Conservation (phyloP, 2,329 filamentous ascomycete genomes). For the Polychaeton citri region DNA sequence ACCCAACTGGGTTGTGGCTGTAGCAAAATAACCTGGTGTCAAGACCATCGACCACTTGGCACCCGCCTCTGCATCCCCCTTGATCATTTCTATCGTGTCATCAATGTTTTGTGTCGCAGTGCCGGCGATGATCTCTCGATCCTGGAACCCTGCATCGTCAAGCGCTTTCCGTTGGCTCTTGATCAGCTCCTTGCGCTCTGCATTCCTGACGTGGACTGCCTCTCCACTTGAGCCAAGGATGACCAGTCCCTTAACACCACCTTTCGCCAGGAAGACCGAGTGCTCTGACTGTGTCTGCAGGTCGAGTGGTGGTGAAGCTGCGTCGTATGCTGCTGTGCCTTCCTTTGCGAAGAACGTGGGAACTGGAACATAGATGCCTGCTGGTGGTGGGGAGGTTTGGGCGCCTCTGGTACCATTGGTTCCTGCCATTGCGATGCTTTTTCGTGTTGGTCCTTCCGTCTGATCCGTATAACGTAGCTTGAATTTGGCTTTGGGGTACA, state of each 20-base stretch:
- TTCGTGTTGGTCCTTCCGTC: no score
- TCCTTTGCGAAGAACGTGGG: slow-evolving; percentile 51
- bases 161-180: slow-evolving; percentile 43
- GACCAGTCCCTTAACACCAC: slow-evolving; percentile 48
- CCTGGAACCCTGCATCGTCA: slow-evolving; percentile 40
- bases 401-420: background rate
- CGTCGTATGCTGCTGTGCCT: slow-evolving; percentile 27
- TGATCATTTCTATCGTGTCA: slow-evolving; percentile 46
- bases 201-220: slow-evolving; percentile 46
- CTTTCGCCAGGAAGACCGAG: slow-evolving; percentile 45
- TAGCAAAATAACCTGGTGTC: slow-evolving; percentile 52
- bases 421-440: background rate
- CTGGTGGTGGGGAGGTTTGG: slow-evolving; percentile 29
- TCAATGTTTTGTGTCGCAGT: slow-evolving; percentile 49
- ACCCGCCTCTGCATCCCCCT: slow-evolving; percentile 43
- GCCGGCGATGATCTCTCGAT: slow-evolving; percentile 50
- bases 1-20: slow-evolving; percentile 43
- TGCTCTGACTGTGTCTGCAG: slow-evolving; percentile 45
- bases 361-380: slow-evolving; percentile 45
- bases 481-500: no score
- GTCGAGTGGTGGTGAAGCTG: slow-evolving; percentile 41
- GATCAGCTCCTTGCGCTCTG: slow-evolving; percentile 44
- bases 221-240: slow-evolving; percentile 53
- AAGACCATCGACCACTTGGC: slow-evolving; percentile 50
- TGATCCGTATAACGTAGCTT: no score